phyloP scores from a whole-genome alignment of 306 rosid genomes.

The Ormosia semicastrata region DNA sequence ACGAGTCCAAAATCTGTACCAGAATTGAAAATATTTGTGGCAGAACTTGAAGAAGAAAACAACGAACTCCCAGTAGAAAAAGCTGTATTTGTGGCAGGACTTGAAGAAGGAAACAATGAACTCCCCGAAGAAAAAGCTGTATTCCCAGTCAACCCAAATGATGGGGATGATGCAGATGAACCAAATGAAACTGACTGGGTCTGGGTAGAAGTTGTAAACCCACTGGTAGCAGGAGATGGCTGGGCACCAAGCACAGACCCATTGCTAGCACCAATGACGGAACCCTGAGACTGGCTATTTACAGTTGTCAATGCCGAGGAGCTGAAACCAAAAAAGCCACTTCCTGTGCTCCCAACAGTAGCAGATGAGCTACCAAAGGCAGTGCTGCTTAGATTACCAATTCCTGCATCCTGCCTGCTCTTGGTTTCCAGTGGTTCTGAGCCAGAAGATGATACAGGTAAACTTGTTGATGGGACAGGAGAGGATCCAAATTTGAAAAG shows the following conservation, averaged over 20 bases:
- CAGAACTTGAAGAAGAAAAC: slow-evolving; percentile 53
- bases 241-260: slow-evolving; percentile 41
- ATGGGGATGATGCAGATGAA: slow-evolving; percentile 50
- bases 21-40: slow-evolving; percentile 37
- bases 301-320: slow-evolving; percentile 49
- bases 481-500: slow-evolving; percentile 47
- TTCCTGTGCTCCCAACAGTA: slow-evolving; percentile 41
- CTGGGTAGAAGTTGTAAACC: slow-evolving; percentile 47
- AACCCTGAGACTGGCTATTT: slow-evolving; percentile 44
- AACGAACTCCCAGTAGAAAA: slow-evolving; percentile 56
- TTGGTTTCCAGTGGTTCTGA: slow-evolving; percentile 37
- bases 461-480: slow-evolving; percentile 25
- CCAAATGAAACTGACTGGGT: slow-evolving; percentile 47
- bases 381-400: slow-evolving; percentile 40
- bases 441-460: slow-evolving; percentile 36
- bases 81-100: slow-evolving; percentile 38
- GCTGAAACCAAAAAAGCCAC: slow-evolving; percentile 50
- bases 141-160: slow-evolving; percentile 49
- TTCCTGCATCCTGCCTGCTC: slow-evolving; percentile 45
- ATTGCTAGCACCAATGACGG: slow-evolving; percentile 24
- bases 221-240: slow-evolving; percentile 43
- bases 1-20: slow-evolving; percentile 38
- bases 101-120: slow-evolving; percentile 47
- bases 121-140: slow-evolving; percentile 51
- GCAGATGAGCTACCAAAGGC: slow-evolving; percentile 43